A percentile compares a stretch with the other conserved stretches of the same genome.
These are phyloP conservation scores for Kurtzmaniella quercitrusa DNA, from an alignment of 1,139 yeast species.

Conservation along the genomic window DNA sequence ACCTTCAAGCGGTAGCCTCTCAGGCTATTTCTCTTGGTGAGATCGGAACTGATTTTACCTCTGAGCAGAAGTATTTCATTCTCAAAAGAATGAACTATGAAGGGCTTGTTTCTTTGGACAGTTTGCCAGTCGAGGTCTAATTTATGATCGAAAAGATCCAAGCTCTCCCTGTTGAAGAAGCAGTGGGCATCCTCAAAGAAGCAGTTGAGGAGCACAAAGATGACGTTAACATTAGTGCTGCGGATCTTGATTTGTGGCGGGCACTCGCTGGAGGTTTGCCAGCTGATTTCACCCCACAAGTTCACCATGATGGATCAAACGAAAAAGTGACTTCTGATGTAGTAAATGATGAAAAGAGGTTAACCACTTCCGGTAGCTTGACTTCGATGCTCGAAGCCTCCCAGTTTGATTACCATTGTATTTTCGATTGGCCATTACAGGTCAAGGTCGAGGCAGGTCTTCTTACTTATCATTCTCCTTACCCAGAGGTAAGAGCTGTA, in stretches of 20 bases:
- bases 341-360: too few species aligned
- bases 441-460: constrained; percentile 43
- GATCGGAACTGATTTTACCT: constrained; percentile 19
- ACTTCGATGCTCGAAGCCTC: constrained; percentile 6
- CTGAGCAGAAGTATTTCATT: constrained; percentile 23
- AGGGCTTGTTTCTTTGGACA: constrained; percentile 20
- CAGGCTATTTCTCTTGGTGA: constrained; percentile 20
- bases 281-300: not conserved
- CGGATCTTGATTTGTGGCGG: constrained; percentile 22
- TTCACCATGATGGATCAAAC: not conserved
- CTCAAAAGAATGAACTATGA: constrained; percentile 24
- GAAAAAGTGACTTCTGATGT: too few species aligned
- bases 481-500: constrained; percentile 62
- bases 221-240: constrained; percentile 48
- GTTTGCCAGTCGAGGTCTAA: constrained; percentile 28
- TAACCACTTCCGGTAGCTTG: not conserved
- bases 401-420: not conserved
- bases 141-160: constrained; percentile 38
- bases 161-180: constrained; percentile 31
- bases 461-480: constrained; percentile 54
- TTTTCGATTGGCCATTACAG: constrained; percentile 26
- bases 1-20: constrained; percentile 17
- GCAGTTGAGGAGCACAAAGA: constrained; percentile 36
- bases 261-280: constrained; percentile 11
- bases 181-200: constrained; percentile 37